Evolutionary conservation across 148 eudicot species (phyloP), one percentile per base, ranked within the genome.

Genomic region (Gaultheria prostrata): DNA sequence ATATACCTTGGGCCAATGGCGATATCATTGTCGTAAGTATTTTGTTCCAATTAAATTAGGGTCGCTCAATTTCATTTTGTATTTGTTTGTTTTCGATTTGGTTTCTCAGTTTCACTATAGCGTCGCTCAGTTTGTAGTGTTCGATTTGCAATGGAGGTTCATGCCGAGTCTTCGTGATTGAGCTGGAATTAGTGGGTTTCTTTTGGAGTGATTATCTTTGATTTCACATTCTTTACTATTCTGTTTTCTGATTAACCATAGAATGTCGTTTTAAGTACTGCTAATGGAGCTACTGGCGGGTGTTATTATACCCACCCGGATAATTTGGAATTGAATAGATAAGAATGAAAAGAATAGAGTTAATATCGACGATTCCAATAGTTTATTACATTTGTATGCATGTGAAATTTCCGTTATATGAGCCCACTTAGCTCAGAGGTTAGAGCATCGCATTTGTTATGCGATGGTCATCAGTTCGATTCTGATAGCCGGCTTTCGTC

Each of bases 1-100:
- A 84, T 75, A 88, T 88, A 71, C 90, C 90, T 0, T 88, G 90
- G 90, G 84, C 87, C 76, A 88, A 88, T 14, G 51, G 84, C 63
- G 90, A 88, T 46, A 86, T 88, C 85, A 84, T 88, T 33, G 70
- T 76, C 83, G 90, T 88, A 80, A 84, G 88, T 82, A 17, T 50
- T 32, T 56, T 35, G 3, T 39, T 20, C 14, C 18, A 30, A 20
- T 7, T n/a, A 18, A 77, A 6, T 49, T 28, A 12, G 39, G 12
- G 24, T n/a, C n/a, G n/a, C n/a, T n/a, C n/a, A n/a, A n/a, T n/a
- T n/a, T n/a, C n/a, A n/a, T 74, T 28, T 26, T 74, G 20, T 74
- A 13, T 2, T 10, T 24, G 21, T 24, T 63, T n/a, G 6, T 59
- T 21, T 11, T 49, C 12, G 12, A 3, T 6, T 72, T n/a, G 18